Evolutionary conservation across 1,284 basidiomycete genomes (phyloP).

Genomic region (Tilletia indica): DNA sequence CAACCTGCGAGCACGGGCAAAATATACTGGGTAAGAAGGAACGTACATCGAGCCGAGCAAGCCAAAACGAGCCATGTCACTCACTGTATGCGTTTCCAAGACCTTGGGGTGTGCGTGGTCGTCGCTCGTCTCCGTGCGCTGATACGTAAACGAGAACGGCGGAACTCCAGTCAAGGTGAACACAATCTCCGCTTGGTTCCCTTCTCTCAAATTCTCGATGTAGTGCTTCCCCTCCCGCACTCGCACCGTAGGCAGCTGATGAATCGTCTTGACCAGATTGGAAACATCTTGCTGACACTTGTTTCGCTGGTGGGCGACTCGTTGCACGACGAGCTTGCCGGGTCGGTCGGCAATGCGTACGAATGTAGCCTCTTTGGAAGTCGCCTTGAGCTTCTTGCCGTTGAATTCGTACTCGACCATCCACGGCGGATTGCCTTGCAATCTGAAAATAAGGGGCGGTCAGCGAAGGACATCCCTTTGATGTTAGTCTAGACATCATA

Average conservation of each 20-base stretch:
- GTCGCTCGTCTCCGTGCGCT: constrained; percentile 55
- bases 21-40: too few relatives aligned
- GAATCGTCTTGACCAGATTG: constrained; percentile 69
- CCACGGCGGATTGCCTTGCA: constrained; percentile 96
- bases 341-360: constrained; percentile 75
- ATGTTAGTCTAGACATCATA: too few relatives aligned
- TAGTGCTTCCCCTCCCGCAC: constrained; percentile 79
- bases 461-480: too few relatives aligned
- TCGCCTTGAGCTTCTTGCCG: constrained; percentile 71
- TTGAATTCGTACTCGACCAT: constrained; percentile 84
- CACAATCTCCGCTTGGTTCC: constrained; percentile 77
- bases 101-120: constrained; percentile 40
- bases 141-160: constrained; percentile 78
- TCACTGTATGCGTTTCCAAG: constrained; percentile 30
- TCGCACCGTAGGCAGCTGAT: constrained; percentile 79
- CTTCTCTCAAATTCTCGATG: constrained; percentile 84
- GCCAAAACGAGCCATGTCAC: neutral
- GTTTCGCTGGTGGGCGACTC: constrained; percentile 72
- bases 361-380: constrained; percentile 76
- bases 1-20: neutral
- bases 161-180: constrained; percentile 85
- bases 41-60: neutral
- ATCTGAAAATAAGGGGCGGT: constrained; percentile 26
- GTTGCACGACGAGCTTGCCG: constrained; percentile 77
- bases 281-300: constrained; percentile 62